These are phyloP conservation scores for Aspergillus nanangensis DNA, from an alignment of 495 filamentous ascomycete species.

Conservation along the genomic window DNA sequence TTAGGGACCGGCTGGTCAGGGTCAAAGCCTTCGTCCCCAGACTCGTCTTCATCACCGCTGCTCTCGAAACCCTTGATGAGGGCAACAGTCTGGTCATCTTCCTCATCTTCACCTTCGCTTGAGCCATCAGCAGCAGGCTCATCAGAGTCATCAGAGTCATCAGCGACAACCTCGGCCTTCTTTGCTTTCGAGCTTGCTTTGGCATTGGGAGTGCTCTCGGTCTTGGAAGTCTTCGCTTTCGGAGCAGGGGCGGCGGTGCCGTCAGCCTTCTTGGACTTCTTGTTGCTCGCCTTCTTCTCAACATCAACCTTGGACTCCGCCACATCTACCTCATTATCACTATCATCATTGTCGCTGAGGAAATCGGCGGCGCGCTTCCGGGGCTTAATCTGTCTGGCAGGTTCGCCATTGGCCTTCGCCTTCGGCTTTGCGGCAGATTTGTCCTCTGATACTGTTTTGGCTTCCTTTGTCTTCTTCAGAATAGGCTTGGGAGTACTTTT, in stretches of 20 bases:
- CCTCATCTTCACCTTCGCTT: conserved; percentile 36
- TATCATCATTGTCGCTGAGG: conserved; percentile 39
- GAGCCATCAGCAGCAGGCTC: conserved; percentile 23
- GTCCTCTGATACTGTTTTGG: conserved; percentile 12
- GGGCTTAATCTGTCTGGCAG: conserved; percentile 35
- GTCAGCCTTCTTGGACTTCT: conserved; percentile 41
- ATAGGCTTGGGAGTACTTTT: conserved; percentile 33
- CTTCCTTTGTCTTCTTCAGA: conserved; percentile 33
- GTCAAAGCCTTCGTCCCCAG: conserved; percentile 50
- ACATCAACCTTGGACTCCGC: conserved; percentile 21
- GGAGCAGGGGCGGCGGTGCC: conserved; percentile 21
- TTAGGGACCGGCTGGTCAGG: conserved; percentile 53
- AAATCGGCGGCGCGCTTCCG: conserved; percentile 55
- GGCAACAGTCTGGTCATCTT: conserved; percentile 65
- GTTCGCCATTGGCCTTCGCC: conserved; percentile 31
- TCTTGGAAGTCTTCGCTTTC: conserved; percentile 30
- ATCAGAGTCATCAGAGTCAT: conserved; percentile 25
- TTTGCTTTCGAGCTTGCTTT: conserved; percentile 26
- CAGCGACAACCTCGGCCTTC: conserved; percentile 24
- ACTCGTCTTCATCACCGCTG: conserved; percentile 59
- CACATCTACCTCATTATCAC: conserved; percentile 20
- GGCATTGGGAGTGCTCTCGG: conserved; percentile 14
- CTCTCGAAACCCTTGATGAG: conserved; percentile 78
- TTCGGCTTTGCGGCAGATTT: conserved; percentile 21
- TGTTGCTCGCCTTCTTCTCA: conserved; percentile 23